Conservation (phyloP, 228 moss, liverwort and hornwort species). For the Sphagnum fallax region DNA sequence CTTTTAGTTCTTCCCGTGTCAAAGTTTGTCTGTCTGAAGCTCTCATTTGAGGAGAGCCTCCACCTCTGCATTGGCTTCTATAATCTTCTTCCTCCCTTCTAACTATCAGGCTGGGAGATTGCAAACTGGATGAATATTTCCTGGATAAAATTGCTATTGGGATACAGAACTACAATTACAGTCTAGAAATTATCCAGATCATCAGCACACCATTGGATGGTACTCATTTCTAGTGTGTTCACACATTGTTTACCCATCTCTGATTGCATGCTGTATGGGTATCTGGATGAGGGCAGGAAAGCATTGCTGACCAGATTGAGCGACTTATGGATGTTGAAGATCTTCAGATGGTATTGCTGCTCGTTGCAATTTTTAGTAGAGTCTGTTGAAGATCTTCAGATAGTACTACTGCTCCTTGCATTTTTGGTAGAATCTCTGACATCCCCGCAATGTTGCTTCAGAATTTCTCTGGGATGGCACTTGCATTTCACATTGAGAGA, state of each 20-base stretch:
- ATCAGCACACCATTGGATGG: too few relatives aligned
- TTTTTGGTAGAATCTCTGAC: slow-evolving; percentile 10
- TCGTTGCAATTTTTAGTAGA: not conserved
- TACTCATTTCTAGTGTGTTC: too few relatives aligned
- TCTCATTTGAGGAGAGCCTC: not conserved
- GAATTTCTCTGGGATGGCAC: not conserved
- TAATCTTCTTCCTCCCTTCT: not conserved
- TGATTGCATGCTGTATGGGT: too few relatives aligned
- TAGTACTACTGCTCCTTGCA: slow-evolving; percentile 26
- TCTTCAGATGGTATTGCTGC: slow-evolving; percentile 69
- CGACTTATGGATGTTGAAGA: slow-evolving; percentile 95
- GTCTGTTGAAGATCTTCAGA: slow-evolving; percentile 81
- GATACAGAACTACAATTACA: too few relatives aligned
- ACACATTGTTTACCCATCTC: too few relatives aligned
- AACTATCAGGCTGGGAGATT: not conserved
- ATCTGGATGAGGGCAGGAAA: slow-evolving; percentile 45
- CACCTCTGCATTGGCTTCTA: not conserved
- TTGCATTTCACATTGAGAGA: not conserved
- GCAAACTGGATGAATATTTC: not conserved
- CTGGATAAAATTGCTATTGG: not conserved
- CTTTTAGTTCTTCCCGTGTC: not conserved
- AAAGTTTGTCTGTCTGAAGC: not conserved
- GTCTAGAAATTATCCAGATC: too few relatives aligned
- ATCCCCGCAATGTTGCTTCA: not conserved
- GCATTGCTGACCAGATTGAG: slow-evolving; percentile 85